Base-by-base conservation (phyloP, 2,329 filamentous ascomycete species). In the Alternaria sp. region DNA sequence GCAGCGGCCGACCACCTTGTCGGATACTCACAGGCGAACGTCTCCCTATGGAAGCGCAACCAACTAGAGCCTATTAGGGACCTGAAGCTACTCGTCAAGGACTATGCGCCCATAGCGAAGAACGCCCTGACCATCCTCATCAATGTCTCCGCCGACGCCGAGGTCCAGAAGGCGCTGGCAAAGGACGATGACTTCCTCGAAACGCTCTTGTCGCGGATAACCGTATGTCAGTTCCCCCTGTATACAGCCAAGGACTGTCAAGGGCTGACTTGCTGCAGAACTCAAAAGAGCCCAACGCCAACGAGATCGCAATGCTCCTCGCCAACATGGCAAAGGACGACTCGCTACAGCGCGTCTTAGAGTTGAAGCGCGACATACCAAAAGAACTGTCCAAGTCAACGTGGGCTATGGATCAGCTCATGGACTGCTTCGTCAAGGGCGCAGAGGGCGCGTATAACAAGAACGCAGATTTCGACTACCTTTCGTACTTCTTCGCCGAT, bases 361-460 rank as follows among this genome's bases (percentile, higher is more conserved):
- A 85, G 5, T 84, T 91, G 59, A 91, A 90, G 73, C 90, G 93
- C 66, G 82, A 86, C 7, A 79, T 90, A 0, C 91, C 93, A 3
- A 87, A 89, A 59, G 84, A 85, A n/a, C 86, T 97, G 7, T 89
- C 88, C 6, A 91, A 88, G 1, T 92, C 93, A 44, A 86, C 90
- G 36, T 85, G 88, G 62, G 90, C 93, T 5, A 88, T 98, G 72
- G 93, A 97, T 79, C 96, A 98, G 80, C 84, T 99, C 28, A 89
- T 99, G 79, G 96, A 98, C 79, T 90, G 96, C 72, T 99, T 99
- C 77, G 96, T 98, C 77, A 96, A 96, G 82, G 95, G 95, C 19
- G 90, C 92, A 21, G 90, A 91, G 65, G 91, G 91, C 23, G 85
- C 86, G 10, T 93, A 96, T 80, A 98, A 98, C 84, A 90, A 91